A percentile compares a stretch with the other conserved stretches of the same genome.
These are phyloP conservation scores for Fusarium nematophilum DNA, from an alignment of 2,329 filamentous ascomycete species.

Conservation along the genomic window DNA sequence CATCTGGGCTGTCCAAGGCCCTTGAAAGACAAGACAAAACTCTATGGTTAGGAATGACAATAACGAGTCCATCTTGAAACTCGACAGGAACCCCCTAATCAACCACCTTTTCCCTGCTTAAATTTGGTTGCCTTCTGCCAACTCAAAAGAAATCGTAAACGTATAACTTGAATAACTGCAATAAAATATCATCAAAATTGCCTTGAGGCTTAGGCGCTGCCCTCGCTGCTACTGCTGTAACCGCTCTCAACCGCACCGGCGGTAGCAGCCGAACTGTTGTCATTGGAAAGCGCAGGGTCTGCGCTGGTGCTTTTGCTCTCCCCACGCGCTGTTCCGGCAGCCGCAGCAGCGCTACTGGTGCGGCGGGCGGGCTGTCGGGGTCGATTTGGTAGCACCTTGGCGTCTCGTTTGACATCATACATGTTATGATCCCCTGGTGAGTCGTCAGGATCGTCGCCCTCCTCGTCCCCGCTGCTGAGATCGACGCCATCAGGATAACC, in stretches of 20 bases:
- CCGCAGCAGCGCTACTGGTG: conserved; percentile 49
- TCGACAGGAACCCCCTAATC: background rate
- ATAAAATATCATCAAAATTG: background rate
- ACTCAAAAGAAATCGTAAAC: conserved; percentile 7
- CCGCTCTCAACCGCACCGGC: conserved; percentile 54
- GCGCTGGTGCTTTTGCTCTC: conserved; percentile 48
- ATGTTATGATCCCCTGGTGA: conserved; percentile 46
- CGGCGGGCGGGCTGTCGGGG: conserved; percentile 25
- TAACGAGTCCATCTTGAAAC: conserved; percentile 1
- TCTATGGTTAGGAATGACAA: conserved; percentile 2
- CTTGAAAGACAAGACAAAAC: background rate
- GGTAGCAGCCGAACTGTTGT: conserved; percentile 54
- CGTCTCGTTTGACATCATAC: conserved; percentile 41
- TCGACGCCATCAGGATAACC: conserved; percentile 55
- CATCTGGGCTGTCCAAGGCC: conserved; percentile 19
- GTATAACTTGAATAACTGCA: background rate
- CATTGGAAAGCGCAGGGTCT: conserved; percentile 41
- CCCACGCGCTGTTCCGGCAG: conserved; percentile 45
- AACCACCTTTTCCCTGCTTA: background rate
- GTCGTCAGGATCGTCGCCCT: conserved; percentile 54
- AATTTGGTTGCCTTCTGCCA: too few relatives aligned
- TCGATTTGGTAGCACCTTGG: conserved; percentile 34
- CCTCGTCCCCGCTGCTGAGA: conserved; percentile 56
- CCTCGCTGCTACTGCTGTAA: conserved; percentile 51
- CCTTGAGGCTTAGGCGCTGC: conserved; percentile 27